Base-by-base conservation (phyloP, 140 eudicot species). In the Senecio squalidus region DNA sequence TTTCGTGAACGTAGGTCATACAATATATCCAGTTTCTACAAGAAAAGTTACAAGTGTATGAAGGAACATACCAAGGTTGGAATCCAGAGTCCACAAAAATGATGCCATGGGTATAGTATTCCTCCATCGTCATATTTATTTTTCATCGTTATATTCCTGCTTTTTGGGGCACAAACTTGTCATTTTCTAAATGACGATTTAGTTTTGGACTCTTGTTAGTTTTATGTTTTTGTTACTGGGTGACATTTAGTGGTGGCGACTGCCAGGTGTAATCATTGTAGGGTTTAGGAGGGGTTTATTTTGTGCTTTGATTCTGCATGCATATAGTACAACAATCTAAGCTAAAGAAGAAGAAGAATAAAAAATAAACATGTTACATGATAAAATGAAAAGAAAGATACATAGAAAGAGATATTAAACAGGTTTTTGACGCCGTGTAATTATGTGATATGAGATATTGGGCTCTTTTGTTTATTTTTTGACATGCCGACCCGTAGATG, bases 11-110 rank as follows among this genome's bases (percentile, higher is more conserved):
- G 72, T 70, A 91, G 95, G 98, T 86, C 18, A 86, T 91, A 28
- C 82, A 91, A 53, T 91, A 91, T 70, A 75, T 91, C 61, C 96
- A 74, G 49, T 91, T 80, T 79, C 53, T 86, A 64, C 91, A 91
- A 60, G 95, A 86, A 72, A 91, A 77, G 47, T 43, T 91, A 22
- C 91, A 79, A 55, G 56, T 74, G 30, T 91, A 83, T 46, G 98
- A 91, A 69, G 91, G 86, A 25, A 57, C 94, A 0, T 72, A 76
- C 47, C 98, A 74, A 63, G 88, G 85, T 36, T 85, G 95, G 98
- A 75, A 70, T 74, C 57, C 73, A 18, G 95, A 83, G 76, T 74
- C 79, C n/a, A 33, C 88, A 40, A 86, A 86, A 38, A 70, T 80
- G n/a, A n/a, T n/a, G n/a, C n/a, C 78, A 66, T 80, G 77, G 98